Evolutionary conservation across 768 basidiomycete species (phyloP).

Genomic region (Agaricus sinodeliciosus): DNA sequence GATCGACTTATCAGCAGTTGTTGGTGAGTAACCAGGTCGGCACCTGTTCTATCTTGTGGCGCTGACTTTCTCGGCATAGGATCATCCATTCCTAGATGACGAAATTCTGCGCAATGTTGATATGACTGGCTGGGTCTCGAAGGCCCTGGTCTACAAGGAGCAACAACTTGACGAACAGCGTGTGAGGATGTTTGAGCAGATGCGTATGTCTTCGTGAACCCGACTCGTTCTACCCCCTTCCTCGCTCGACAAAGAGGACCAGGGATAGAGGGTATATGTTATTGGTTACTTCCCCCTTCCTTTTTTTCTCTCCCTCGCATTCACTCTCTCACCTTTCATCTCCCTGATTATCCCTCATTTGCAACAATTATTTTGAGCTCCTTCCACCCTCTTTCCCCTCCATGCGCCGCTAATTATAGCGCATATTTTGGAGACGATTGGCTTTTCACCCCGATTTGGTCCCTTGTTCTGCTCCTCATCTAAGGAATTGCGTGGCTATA

Average conservation of each 20-base stretch:
- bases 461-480: not conserved
- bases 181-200: constrained; percentile 6
- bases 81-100: constrained; percentile 11
- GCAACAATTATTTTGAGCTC: not conserved
- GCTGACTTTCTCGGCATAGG: not conserved
- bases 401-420: not conserved
- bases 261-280: constrained; percentile 8
- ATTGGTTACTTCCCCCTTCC: not conserved
- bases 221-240: not conserved
- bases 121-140: constrained; percentile 12
- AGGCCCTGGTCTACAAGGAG: constrained; percentile 6
- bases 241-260: not conserved
- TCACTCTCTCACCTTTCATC: not conserved
- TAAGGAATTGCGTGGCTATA: not conserved
- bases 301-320: not conserved
- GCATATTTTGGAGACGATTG: not conserved
- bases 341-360: not conserved
- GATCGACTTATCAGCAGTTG: constrained; percentile 82
- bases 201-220: not conserved
- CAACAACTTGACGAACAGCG: constrained; percentile 8
- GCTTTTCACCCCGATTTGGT: not conserved
- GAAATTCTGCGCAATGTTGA: constrained; percentile 8
- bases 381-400: constrained; percentile 3
- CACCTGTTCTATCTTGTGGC: not conserved
- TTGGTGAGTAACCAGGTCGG: constrained; percentile 39